Conservation (phyloP, 305 asterid species). For the Ajuga reptans region DNA sequence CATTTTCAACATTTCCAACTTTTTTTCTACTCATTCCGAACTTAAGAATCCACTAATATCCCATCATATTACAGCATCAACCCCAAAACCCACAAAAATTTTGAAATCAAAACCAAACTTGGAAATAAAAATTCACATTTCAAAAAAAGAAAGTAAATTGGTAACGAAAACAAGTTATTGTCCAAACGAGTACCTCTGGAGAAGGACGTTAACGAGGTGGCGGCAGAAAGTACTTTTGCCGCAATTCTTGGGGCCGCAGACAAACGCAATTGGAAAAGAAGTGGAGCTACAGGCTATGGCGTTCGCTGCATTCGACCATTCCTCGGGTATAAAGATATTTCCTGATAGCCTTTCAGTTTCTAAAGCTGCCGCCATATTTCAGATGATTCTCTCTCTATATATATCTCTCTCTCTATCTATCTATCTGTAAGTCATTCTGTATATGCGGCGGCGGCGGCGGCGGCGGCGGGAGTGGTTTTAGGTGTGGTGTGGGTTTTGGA, state of each 20-base stretch:
- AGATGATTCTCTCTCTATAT: background rate
- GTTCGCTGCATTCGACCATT: constrained; percentile 67
- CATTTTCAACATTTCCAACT: background rate
- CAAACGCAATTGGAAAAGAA: constrained; percentile 43
- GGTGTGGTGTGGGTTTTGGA: no score
- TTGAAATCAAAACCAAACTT: background rate
- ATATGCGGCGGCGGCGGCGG: background rate
- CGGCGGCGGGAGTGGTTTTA: constrained; percentile 12
- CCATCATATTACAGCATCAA: background rate
- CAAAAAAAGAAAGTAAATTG: background rate
- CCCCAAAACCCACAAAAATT: background rate
- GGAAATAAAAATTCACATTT: background rate
- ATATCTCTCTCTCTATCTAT: background rate
- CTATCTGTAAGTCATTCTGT: background rate
- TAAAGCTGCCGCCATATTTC: constrained; percentile 36
- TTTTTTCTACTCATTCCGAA: background rate
- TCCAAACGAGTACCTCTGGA: constrained; percentile 44
- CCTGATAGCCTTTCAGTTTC: constrained; percentile 36
- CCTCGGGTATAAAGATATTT: constrained; percentile 49
- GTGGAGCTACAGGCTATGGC: constrained; percentile 39
- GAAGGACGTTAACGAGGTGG: constrained; percentile 71
- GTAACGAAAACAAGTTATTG: background rate
- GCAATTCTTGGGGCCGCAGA: constrained; percentile 86
- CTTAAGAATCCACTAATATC: background rate
- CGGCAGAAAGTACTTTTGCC: constrained; percentile 92